Percentiles rank a stretch among this genome's conserved stretches.
These are phyloP conservation scores for Vicia villosa DNA, from an alignment of 306 rosid genomes.

Conservation along the genomic window DNA sequence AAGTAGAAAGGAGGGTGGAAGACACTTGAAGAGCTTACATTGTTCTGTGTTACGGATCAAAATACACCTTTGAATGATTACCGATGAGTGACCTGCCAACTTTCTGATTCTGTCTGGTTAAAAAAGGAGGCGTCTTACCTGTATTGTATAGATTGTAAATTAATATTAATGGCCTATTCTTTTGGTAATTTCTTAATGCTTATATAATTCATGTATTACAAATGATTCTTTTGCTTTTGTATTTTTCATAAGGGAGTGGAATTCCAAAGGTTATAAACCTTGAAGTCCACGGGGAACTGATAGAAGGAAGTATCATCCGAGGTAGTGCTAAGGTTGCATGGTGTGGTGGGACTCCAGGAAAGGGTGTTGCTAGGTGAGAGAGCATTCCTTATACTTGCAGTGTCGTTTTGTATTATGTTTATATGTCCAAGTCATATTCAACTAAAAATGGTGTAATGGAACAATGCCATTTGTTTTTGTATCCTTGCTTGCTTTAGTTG, in stretches of 20 bases:
- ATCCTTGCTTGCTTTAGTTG: slow-evolving; percentile 58
- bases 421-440: slow-evolving; percentile 8
- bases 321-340: slow-evolving; percentile 88
- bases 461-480: slow-evolving; percentile 28
- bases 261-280: slow-evolving; percentile 84
- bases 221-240: neutral
- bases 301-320: slow-evolving; percentile 77
- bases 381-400: slow-evolving; percentile 25
- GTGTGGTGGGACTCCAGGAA: slow-evolving; percentile 98
- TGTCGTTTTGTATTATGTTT: slow-evolving; percentile 12
- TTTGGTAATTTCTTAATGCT: slow-evolving; percentile 26
- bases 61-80: neutral
- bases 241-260: slow-evolving; percentile 65
- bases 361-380: slow-evolving; percentile 90
- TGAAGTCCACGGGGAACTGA: slow-evolving; percentile 81
- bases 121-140: neutral
- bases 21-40: neutral
- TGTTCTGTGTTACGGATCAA: neutral
- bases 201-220: slow-evolving; percentile 13
- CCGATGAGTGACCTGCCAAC: neutral
- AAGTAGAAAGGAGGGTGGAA: too few relatives aligned
- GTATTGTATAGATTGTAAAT: neutral
- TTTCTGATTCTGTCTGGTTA: neutral
- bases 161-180: slow-evolving; percentile 1
- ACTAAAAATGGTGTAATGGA: slow-evolving; percentile 22